Conservation (phyloP, 352 stramenopile species). For the Elongisporangium prolatum region DNA sequence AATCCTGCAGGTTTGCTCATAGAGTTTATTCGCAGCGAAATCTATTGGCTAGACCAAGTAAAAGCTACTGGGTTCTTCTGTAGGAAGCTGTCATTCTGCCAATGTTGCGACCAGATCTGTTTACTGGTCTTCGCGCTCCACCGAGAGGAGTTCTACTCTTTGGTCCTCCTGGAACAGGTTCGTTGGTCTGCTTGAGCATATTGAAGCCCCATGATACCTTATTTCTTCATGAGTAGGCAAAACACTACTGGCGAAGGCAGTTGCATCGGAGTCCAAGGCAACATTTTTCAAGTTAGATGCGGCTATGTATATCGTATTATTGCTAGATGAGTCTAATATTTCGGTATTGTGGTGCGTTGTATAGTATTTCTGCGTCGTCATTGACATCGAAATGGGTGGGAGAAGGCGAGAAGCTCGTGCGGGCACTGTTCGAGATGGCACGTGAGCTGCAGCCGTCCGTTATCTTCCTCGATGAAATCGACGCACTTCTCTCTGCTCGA, state of each 20-base stretch:
- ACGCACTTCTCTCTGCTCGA: constrained; percentile 72
- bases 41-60: not conserved
- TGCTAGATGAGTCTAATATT: not conserved
- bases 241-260: constrained; percentile 77
- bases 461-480: constrained; percentile 90
- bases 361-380: constrained; percentile 82
- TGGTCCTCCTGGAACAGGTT: constrained; percentile 74
- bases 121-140: constrained; percentile 67
- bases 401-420: constrained; percentile 93
- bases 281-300: constrained; percentile 72
- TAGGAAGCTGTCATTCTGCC: constrained; percentile 87
- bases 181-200: not conserved
- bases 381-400: constrained; percentile 90
- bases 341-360: constrained; percentile 11
- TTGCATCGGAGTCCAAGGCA: constrained; percentile 76
- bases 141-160: constrained; percentile 77
- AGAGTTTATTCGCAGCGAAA: not conserved
- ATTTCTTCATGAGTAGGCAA: constrained; percentile 39
- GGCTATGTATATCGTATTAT: not conserved
- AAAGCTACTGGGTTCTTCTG: not conserved
- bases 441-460: constrained; percentile 77
- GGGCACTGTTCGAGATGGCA: constrained; percentile 91
- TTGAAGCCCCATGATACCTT: not conserved
- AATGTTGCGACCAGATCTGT: constrained; percentile 78
- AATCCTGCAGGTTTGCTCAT: constrained; percentile 66